A percentile compares a stretch with the other conserved stretches of the same genome.
Evolutionary conservation across 2,329 filamentous ascomycete species (phyloP).

Genomic region (Arthroderma uncinatum): DNA sequence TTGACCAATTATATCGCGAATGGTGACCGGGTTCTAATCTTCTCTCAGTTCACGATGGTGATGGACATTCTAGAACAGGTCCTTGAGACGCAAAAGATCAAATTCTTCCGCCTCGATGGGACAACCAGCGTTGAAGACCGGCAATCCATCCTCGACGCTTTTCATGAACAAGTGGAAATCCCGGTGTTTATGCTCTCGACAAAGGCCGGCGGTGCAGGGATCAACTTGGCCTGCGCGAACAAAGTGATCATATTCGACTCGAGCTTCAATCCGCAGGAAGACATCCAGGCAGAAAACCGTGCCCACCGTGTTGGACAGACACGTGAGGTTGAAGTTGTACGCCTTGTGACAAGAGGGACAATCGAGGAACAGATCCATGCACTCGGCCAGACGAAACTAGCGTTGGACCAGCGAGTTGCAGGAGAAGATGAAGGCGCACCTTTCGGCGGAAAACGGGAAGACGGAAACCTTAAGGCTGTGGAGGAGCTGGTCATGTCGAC

Average conservation of each 20-base stretch:
- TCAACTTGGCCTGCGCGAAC: conserved; percentile 91
- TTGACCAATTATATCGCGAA: conserved; percentile 61
- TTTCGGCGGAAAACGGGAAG: conserved; percentile 33
- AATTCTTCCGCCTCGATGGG: conserved; percentile 79
- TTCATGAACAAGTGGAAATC: conserved; percentile 63
- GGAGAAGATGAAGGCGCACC: conserved; percentile 46
- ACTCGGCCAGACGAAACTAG: conserved; percentile 83
- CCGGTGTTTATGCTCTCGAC: conserved; percentile 89
- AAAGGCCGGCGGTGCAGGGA: conserved; percentile 88
- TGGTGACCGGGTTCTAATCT: conserved; percentile 79
- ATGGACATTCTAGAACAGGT: conserved; percentile 84
- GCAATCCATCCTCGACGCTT: conserved; percentile 79
- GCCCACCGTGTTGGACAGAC: conserved; percentile 91
- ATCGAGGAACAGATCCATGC: conserved; percentile 91
- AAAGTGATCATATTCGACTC: conserved; percentile 97
- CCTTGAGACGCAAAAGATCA: conserved; percentile 58
- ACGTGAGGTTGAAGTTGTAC: conserved; percentile 77
- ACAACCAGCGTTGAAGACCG: conserved; percentile 69
- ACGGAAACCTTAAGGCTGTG: conserved; percentile 39
- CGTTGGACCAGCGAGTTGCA: conserved; percentile 65
- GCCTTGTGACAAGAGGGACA: conserved; percentile 67
- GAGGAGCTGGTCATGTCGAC: conserved; percentile 40
- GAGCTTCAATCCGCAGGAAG: conserved; percentile 95
- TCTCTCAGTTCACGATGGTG: conserved; percentile 85
- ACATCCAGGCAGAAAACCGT: conserved; percentile 95